Conservation (phyloP, 208 protist species). For the Acanthamoeba sp. region DNA sequence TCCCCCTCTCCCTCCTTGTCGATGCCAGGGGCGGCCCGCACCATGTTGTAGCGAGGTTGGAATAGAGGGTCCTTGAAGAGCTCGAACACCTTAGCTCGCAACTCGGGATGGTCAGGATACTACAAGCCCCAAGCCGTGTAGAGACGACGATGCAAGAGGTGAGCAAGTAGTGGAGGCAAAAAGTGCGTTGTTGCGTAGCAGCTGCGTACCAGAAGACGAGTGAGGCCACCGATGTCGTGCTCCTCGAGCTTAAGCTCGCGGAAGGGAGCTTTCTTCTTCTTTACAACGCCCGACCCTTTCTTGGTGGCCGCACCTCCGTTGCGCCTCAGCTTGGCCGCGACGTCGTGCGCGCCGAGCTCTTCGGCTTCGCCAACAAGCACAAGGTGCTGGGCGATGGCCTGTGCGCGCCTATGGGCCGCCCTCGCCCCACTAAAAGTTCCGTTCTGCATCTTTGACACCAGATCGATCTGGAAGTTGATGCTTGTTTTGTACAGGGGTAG, state of each 20-base stretch:
- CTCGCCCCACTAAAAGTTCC: not conserved
- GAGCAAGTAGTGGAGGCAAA: not conserved
- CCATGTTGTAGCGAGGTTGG: conserved; percentile 45
- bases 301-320: not conserved
- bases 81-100: conserved; percentile 35
- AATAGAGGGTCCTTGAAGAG: conserved; percentile 77
- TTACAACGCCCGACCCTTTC: not conserved
- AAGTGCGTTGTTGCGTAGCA: not conserved
- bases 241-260: conserved; percentile 10
- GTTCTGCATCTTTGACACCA: not conserved
- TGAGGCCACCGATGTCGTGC: not conserved
- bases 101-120: conserved; percentile 14
- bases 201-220: not conserved
- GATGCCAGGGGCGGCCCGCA: too few species aligned
- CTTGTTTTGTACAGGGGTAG: too few species aligned
- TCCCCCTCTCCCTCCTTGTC: too few species aligned
- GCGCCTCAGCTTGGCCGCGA: not conserved
- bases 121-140: not conserved
- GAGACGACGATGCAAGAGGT: too few species aligned
- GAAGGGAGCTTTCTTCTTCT: conserved; percentile 12
- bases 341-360: not conserved
- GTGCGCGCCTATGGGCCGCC: not conserved
- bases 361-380: not conserved
- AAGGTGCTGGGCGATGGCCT: not conserved
- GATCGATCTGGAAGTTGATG: not conserved